Evolutionary conservation across 179 eudicot genomes (phyloP).

Genomic region (Spinacia oleracea): DNA sequence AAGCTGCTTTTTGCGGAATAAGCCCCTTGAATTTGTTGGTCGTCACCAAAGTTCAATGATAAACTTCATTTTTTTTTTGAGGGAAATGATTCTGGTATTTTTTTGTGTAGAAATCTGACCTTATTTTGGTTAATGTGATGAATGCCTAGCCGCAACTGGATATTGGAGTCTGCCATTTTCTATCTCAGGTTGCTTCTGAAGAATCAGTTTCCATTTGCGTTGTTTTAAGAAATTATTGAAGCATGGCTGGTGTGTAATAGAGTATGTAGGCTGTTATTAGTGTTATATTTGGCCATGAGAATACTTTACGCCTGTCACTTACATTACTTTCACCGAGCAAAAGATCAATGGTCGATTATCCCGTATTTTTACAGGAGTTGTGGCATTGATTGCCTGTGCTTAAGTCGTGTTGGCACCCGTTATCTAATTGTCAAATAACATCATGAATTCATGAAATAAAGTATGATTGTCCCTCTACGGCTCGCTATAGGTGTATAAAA

Average conservation of each 20-base stretch:
- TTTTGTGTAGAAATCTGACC: background rate
- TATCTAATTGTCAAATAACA: background rate
- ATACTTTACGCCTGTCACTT: background rate
- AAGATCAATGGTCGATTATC: background rate
- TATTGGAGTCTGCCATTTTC: background rate
- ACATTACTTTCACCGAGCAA: background rate
- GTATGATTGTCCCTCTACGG: background rate
- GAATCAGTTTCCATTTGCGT: background rate
- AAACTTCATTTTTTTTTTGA: too few species aligned
- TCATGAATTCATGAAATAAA: background rate
- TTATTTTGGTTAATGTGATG: background rate
- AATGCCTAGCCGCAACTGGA: background rate
- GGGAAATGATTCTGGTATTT: background rate
- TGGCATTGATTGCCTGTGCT: background rate
- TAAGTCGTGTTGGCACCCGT: background rate
- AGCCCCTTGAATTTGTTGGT: background rate
- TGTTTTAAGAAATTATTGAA: background rate
- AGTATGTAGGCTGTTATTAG: slow-evolving; percentile 6
- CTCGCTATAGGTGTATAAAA: background rate
- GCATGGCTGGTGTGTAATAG: background rate
- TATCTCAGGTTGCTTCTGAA: background rate
- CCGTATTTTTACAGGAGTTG: background rate
- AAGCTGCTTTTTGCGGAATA: background rate
- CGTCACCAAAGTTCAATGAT: background rate
- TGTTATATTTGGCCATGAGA: background rate